These are phyloP conservation scores for Eragrostis nindensis DNA, from an alignment of 176 grass and related monocot species.

Conservation along the genomic window DNA sequence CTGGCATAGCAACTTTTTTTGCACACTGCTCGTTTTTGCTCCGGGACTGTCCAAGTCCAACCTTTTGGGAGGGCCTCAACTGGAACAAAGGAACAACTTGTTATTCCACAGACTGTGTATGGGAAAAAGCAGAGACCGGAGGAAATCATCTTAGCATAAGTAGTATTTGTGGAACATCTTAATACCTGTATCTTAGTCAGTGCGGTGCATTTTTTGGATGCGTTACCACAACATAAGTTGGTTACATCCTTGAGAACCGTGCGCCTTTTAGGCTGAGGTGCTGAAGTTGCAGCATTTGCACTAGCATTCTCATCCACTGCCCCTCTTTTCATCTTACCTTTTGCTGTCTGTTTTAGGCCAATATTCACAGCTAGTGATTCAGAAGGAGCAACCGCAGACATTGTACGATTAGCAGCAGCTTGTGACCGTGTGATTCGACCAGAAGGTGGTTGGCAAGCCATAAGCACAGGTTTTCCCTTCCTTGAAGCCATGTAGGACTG, in stretches of 20 bases:
- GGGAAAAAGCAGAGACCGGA: too few relatives aligned
- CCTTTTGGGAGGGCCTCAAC: constrained; percentile 39
- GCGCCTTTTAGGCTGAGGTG: constrained; percentile 50
- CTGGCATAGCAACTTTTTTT: constrained; percentile 43
- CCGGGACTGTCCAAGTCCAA: neutral
- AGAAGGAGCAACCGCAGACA: constrained; percentile 32
- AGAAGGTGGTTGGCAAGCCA: constrained; percentile 39
- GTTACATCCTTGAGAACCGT: constrained; percentile 64
- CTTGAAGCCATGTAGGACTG: constrained; percentile 54
- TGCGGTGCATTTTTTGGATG: constrained; percentile 19
- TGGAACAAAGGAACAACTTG: constrained; percentile 33
- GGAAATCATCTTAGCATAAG: constrained; percentile 11
- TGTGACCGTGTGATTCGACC: constrained; percentile 61
- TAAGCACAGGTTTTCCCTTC: constrained; percentile 46
- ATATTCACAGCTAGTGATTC: constrained; percentile 27
- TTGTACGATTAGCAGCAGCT: constrained; percentile 47
- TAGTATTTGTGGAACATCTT: constrained; percentile 15
- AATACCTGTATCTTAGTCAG: constrained; percentile 53
- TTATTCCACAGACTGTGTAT: constrained; percentile 23
- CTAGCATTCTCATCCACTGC: constrained; percentile 52
- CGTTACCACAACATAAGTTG: constrained; percentile 44
- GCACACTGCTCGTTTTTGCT: constrained; percentile 46
- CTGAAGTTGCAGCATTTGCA: constrained; percentile 31
- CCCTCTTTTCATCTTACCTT: constrained; percentile 49
- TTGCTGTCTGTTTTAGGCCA: constrained; percentile 30